Evolutionary conservation across 768 basidiomycete species (phyloP).

Genomic region (Tricholoma hemisulphureum): DNA sequence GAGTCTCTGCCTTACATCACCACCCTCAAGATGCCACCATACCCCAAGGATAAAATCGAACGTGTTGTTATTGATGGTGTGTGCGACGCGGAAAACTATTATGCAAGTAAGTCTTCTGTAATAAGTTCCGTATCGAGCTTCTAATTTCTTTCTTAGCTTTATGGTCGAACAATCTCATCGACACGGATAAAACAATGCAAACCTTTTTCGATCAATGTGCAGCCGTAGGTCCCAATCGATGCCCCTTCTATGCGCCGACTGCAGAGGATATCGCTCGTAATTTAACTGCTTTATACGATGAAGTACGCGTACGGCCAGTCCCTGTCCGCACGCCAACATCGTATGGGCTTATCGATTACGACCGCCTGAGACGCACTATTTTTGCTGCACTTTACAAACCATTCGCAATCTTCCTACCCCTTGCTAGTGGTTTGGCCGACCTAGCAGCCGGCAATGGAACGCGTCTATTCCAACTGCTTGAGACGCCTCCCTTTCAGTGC

Average conservation of each 20-base stretch:
- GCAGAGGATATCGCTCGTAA: conserved; percentile 34
- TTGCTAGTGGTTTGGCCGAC: conserved; percentile 37
- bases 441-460: conserved; percentile 32
- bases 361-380: conserved; percentile 24
- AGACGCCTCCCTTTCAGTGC: conserved; percentile 27
- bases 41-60: conserved; percentile 36
- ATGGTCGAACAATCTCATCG: conserved; percentile 35
- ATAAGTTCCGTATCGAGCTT: neutral
- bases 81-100: conserved; percentile 41
- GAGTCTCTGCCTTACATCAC: neutral
- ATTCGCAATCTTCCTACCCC: conserved; percentile 28
- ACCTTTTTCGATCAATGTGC: conserved; percentile 37
- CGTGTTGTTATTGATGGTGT: conserved; percentile 41
- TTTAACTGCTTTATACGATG: conserved; percentile 32
- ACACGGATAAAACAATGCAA: conserved; percentile 36
- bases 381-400: conserved; percentile 38
- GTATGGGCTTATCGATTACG: conserved; percentile 40
- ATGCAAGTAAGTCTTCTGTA: conserved; percentile 27
- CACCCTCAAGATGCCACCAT: neutral
- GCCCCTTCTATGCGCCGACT: conserved; percentile 39
- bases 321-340: conserved; percentile 27
- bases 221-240: conserved; percentile 34
- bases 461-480: conserved; percentile 21
- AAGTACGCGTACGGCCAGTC: conserved; percentile 31
- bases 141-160: conserved; percentile 20